Evolutionary conservation across 768 basidiomycete genomes (phyloP).

Genomic region (Kwoniella dejecticola): DNA sequence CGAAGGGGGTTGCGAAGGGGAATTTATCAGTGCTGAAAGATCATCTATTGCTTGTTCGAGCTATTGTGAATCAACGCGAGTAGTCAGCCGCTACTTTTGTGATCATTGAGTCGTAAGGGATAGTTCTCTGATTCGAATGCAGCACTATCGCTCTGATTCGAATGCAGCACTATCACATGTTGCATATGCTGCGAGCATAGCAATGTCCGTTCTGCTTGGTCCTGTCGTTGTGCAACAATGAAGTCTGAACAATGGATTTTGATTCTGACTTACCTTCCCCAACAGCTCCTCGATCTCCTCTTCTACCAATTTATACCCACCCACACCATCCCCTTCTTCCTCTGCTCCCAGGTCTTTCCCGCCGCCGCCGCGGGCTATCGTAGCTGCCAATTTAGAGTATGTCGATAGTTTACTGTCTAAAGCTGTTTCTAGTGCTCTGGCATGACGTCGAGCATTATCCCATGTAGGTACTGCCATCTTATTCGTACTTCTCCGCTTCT

Average conservation of each 20-base stretch:
- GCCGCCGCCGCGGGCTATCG: slow-evolving; percentile 59
- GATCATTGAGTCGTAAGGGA: no score
- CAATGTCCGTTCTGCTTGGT: no score
- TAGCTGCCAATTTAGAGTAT: slow-evolving; percentile 80
- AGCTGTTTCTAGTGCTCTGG: slow-evolving; percentile 87
- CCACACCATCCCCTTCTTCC: slow-evolving; percentile 63
- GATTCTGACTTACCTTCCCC: slow-evolving; percentile 66
- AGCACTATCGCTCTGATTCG: no score
- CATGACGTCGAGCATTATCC: slow-evolving; percentile 86
- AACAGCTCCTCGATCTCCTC: slow-evolving; percentile 81
- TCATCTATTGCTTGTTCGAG: slow-evolving; percentile 84
- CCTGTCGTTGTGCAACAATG: no score
- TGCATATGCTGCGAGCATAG: no score
- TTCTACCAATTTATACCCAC: slow-evolving; percentile 67
- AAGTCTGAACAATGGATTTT: background rate
- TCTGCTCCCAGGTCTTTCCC: slow-evolving; percentile 57
- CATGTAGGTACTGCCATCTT: slow-evolving; percentile 58
- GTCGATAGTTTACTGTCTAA: slow-evolving; percentile 88
- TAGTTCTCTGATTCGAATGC: no score
- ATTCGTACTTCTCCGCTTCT: no score
- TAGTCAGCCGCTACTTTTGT: background rate
- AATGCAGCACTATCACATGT: no score
- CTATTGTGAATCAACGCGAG: slow-evolving; percentile 57
- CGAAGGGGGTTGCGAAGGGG: slow-evolving; percentile 68
- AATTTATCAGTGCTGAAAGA: slow-evolving; percentile 67